Conservation (phyloP, 2,329 filamentous ascomycete genomes). For the Cladosporium velox region DNA sequence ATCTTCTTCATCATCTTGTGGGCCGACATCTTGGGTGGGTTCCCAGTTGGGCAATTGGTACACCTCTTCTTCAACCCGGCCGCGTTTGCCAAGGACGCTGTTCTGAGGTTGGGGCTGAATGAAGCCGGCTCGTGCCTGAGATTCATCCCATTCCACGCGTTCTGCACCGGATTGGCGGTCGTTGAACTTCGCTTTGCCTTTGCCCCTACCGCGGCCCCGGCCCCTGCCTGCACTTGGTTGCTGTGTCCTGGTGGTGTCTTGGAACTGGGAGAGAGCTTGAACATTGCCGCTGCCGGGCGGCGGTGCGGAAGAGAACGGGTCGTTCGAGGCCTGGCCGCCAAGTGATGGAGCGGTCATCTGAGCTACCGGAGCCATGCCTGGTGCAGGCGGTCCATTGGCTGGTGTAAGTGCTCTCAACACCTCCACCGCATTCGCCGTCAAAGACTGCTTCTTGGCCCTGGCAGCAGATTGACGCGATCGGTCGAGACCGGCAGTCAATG, state of each 20-base stretch:
- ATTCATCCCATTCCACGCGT: conserved; percentile 43
- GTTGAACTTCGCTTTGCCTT: conserved; percentile 35
- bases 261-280: conserved; percentile 12
- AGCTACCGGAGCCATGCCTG: conserved; percentile 6
- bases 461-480: background rate
- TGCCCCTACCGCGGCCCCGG: conserved; percentile 11
- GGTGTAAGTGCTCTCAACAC: conserved; percentile 1
- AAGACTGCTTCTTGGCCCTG: conserved; percentile 6
- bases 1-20: conserved; percentile 13
- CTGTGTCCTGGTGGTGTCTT: conserved; percentile 3
- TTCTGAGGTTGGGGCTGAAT: conserved; percentile 12
- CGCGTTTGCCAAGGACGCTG: conserved; percentile 33
- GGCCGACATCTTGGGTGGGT: conserved; percentile 38
- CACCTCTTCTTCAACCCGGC: conserved; percentile 28
- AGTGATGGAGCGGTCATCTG: conserved; percentile 11
- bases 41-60: conserved; percentile 25
- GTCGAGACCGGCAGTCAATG: background rate
- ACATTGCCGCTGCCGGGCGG: background rate
- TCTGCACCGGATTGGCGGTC: conserved; percentile 44
- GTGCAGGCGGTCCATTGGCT: background rate
- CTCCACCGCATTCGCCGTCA: background rate
- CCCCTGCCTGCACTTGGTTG: conserved; percentile 15
- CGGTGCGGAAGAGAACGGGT: background rate
- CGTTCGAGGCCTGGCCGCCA: background rate
- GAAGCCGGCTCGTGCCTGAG: conserved; percentile 20